Percentiles rank a stretch among this genome's conserved stretches.
These are phyloP conservation scores for Talaromyces adpressus DNA, from an alignment of 495 filamentous ascomycete genomes.

Conservation along the genomic window DNA sequence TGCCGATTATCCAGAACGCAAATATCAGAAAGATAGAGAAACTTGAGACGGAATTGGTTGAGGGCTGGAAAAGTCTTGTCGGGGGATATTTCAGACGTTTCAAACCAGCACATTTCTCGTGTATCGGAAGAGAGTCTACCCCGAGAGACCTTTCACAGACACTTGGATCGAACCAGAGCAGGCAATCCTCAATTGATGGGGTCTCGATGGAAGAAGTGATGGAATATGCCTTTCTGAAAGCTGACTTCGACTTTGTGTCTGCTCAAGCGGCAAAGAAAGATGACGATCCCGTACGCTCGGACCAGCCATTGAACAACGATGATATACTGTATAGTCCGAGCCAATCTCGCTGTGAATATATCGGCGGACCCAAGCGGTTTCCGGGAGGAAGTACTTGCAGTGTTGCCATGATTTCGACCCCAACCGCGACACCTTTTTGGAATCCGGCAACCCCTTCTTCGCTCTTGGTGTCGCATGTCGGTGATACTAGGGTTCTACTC, in stretches of 20 bases:
- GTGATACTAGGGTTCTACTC: conserved; percentile 84
- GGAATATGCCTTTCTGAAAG: conserved; percentile 84
- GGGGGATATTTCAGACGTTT: conserved; percentile 94
- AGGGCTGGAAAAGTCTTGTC: conserved; percentile 74
- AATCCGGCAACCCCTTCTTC: conserved; percentile 78
- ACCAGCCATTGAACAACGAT: conserved; percentile 70
- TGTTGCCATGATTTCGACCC: conserved; percentile 82
- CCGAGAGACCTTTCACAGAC: conserved; percentile 5
- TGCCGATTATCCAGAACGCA: conserved; percentile 34
- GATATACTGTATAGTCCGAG: conserved; percentile 67
- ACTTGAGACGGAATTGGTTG: conserved; percentile 60
- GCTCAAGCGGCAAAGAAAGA: conserved; percentile 72
- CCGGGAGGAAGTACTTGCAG: conserved; percentile 88
- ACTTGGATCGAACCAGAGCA: conserved; percentile 3
- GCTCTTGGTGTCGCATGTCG: conserved; percentile 82
- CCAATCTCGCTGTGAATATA: conserved; percentile 44
- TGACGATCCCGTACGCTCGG: conserved; percentile 58
- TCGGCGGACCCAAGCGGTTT: conserved; percentile 69
- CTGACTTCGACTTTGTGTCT: conserved; percentile 87
- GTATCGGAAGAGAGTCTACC: conserved; percentile 5
- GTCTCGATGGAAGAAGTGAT: conserved; percentile 48
- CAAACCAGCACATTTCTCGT: conserved; percentile 58
- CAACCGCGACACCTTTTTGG: conserved; percentile 89
- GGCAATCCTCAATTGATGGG: conserved; percentile 6
- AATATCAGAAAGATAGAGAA: conserved; percentile 31